Percentiles rank a stretch among this genome's conserved stretches.
Evolutionary conservation across 2,329 filamentous ascomycete species (phyloP).

Genomic region (Chaetomium olivaceum): DNA sequence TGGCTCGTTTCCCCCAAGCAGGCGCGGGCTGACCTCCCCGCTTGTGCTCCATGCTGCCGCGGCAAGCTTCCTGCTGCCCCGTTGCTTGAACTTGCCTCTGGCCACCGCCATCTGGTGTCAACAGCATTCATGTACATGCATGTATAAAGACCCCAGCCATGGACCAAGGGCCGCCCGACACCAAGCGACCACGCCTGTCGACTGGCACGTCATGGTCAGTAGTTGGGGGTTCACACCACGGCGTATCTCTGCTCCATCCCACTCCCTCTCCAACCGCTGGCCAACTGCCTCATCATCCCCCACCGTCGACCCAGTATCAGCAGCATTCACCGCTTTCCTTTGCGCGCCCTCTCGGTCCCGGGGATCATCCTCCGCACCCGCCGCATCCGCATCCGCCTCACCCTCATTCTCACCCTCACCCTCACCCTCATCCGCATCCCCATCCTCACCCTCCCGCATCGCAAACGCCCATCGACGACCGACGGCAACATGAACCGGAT

Average conservation of each 20-base stretch:
- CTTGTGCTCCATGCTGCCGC: constrained; percentile 30
- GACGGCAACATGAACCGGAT: constrained; percentile 59
- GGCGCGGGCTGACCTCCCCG: constrained; percentile 22
- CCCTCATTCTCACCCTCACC: background rate
- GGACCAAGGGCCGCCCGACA: constrained; percentile 60
- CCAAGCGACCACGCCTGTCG: constrained; percentile 60
- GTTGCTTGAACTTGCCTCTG: constrained; percentile 27
- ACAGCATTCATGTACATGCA: constrained; percentile 36
- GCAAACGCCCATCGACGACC: constrained; percentile 49
- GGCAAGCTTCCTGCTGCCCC: constrained; percentile 28
- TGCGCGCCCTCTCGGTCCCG: constrained; percentile 40
- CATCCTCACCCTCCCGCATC: constrained; percentile 6
- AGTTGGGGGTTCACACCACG: constrained; percentile 49
- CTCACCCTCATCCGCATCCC: background rate
- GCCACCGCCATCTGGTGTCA: constrained; percentile 27
- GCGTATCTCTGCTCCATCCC: constrained; percentile 51
- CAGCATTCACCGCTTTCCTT: constrained; percentile 39
- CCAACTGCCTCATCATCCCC: constrained; percentile 42
- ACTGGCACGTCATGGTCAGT: constrained; percentile 50
- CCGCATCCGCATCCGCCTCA: background rate
- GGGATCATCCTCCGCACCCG: constrained; percentile 30
- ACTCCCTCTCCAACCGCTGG: constrained; percentile 39
- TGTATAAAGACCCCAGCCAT: constrained; percentile 54
- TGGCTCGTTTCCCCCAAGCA: constrained; percentile 11
- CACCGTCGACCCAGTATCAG: constrained; percentile 44